These are phyloP conservation scores for Vachellia pachyceras DNA, from an alignment of 306 rosid species.

Conservation along the genomic window DNA sequence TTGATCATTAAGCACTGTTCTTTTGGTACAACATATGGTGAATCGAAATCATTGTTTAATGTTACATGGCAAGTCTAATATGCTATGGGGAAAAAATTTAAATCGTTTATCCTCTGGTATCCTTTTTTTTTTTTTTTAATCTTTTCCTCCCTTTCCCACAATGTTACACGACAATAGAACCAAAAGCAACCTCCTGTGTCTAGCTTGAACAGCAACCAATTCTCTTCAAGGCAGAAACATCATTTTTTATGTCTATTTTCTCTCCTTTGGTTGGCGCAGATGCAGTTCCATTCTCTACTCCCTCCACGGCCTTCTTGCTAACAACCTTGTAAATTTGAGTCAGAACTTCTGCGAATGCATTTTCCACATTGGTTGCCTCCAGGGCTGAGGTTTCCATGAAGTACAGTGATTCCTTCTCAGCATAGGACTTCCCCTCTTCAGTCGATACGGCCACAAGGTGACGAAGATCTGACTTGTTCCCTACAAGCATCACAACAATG, in stretches of 20 bases:
- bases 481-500: slow-evolving; percentile 96
- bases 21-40: not conserved
- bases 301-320: slow-evolving; percentile 90
- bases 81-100: slow-evolving; percentile 41
- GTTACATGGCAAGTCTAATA: slow-evolving; percentile 45
- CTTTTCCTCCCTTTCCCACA: slow-evolving; percentile 32
- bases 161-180: slow-evolving; percentile 46
- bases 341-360: slow-evolving; percentile 85
- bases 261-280: slow-evolving; percentile 86
- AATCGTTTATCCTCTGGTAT: slow-evolving; percentile 41
- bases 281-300: slow-evolving; percentile 75
- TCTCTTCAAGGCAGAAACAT: slow-evolving; percentile 81
- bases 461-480: slow-evolving; percentile 94
- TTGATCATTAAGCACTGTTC: slow-evolving; percentile 38
- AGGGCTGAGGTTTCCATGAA: slow-evolving; percentile 97
- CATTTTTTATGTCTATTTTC: slow-evolving; percentile 81
- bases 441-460: slow-evolving; percentile 91
- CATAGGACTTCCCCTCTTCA: slow-evolving; percentile 84
- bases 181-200: slow-evolving; percentile 39
- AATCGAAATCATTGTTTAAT: slow-evolving; percentile 18
- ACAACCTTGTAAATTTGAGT: slow-evolving; percentile 84
- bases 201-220: slow-evolving; percentile 92
- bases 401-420: slow-evolving; percentile 89
- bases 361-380: slow-evolving; percentile 89
- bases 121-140: not conserved